Conservation (phyloP, 768 basidiomycete species). For the Cystobasidium onofrii region DNA sequence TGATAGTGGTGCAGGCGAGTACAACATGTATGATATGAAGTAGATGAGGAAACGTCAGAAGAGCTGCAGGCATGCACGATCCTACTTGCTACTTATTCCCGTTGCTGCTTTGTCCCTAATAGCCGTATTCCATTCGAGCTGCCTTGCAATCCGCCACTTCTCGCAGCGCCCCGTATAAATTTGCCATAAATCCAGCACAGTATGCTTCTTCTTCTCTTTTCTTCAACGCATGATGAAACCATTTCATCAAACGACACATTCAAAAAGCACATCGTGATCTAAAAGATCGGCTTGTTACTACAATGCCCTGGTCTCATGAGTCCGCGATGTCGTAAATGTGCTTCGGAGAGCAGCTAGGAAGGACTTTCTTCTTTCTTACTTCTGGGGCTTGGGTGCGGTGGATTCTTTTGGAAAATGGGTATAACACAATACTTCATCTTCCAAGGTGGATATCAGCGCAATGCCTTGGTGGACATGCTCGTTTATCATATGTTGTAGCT, state of each 20-base stretch:
- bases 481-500: not conserved
- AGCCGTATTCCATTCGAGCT: too few relatives aligned
- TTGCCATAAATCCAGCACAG: not conserved
- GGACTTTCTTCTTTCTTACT: not conserved
- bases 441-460: conserved; percentile 19
- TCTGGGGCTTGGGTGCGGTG: conserved; percentile 29
- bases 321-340: conserved; percentile 6
- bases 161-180: not conserved
- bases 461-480: conserved; percentile 29
- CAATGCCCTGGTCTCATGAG: not conserved
- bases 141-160: too few relatives aligned
- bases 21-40: too few relatives aligned
- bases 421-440: not conserved
- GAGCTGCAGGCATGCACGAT: too few relatives aligned
- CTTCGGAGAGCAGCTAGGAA: not conserved
- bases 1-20: too few relatives aligned
- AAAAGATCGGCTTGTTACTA: not conserved
- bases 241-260: conserved; percentile 11
- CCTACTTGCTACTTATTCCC: too few relatives aligned
- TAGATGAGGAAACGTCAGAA: too few relatives aligned
- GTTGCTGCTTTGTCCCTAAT: too few relatives aligned
- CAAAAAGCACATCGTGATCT: conserved; percentile 30
- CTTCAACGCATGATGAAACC: conserved; percentile 12
- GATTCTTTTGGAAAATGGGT: not conserved
- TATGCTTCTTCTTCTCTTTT: not conserved